phyloP scores from a whole-genome alignment of 2,329 filamentous ascomycete genomes.

The Lachnellula suecica region DNA sequence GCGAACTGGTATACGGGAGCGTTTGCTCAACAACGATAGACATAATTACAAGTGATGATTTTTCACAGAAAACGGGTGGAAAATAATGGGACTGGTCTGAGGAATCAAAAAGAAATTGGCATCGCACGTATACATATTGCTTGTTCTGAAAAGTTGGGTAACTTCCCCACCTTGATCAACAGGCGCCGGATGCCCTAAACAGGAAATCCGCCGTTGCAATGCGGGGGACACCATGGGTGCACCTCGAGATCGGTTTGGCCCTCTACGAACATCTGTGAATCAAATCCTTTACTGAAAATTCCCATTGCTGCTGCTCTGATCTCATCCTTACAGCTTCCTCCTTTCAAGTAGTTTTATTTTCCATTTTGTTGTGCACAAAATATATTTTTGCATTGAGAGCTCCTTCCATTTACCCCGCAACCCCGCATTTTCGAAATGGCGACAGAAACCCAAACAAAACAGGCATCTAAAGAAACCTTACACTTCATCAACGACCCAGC shows the following conservation, averaged over 20 bases:
- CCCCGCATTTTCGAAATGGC: slow-evolving; percentile 17
- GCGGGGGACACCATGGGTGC: too few species aligned
- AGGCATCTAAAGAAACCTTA: slow-evolving; percentile 23
- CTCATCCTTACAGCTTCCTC: neutral
- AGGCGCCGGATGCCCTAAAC: neutral
- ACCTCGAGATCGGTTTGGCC: too few species aligned
- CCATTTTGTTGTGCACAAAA: too few species aligned
- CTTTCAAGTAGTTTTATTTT: too few species aligned
- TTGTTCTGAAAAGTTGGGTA: neutral
- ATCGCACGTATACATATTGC: neutral
- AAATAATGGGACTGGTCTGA: too few species aligned
- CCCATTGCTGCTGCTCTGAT: neutral
- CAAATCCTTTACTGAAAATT: neutral
- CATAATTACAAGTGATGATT: too few species aligned
- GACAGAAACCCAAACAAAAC: slow-evolving; percentile 20
- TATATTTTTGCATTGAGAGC: too few species aligned
- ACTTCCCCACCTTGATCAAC: slow-evolving; percentile 4
- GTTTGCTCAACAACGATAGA: slow-evolving; percentile 26
- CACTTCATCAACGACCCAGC: slow-evolving; percentile 26
- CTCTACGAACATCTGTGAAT: neutral
- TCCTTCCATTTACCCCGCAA: slow-evolving; percentile 18
- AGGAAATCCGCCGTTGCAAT: neutral
- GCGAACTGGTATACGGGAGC: slow-evolving; percentile 18
- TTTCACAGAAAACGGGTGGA: too few species aligned
- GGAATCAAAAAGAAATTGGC: neutral